Evolutionary conservation across 2,329 filamentous ascomycete genomes (phyloP).

Genomic region (Myriosclerotinia duriaeana): DNA sequence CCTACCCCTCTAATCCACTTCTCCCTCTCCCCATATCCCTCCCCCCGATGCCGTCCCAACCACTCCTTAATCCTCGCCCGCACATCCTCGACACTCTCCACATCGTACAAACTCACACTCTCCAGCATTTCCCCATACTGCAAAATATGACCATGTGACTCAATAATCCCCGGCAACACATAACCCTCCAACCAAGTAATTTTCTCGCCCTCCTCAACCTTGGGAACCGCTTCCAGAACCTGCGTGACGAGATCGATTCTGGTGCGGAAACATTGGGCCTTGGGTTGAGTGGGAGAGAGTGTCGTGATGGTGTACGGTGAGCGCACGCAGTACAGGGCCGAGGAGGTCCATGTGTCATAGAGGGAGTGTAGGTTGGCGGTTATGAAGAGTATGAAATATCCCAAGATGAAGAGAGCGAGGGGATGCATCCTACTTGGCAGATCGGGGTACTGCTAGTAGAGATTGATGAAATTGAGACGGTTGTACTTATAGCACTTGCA

Average conservation of each 20-base stretch:
- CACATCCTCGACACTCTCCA: conserved; percentile 55
- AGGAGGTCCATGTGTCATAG: conserved; percentile 23
- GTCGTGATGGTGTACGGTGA: conserved; percentile 45
- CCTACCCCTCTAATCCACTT: conserved; percentile 67
- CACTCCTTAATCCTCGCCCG: conserved; percentile 53
- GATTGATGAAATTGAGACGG: neutral
- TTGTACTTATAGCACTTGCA: neutral
- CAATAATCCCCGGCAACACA: conserved; percentile 67
- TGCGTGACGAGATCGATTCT: conserved; percentile 51
- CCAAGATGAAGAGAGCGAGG: conserved; percentile 14
- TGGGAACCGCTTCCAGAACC: conserved; percentile 45
- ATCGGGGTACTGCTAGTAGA: neutral
- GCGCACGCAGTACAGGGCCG: conserved; percentile 34
- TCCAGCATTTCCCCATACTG: conserved; percentile 67
- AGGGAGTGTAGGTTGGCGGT: conserved; percentile 14
- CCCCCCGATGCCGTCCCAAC: conserved; percentile 49
- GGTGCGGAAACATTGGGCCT: conserved; percentile 57
- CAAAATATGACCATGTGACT: conserved; percentile 67
- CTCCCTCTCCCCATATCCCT: conserved; percentile 49
- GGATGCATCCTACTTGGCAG: conserved; percentile 17
- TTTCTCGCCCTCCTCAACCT: conserved; percentile 34
- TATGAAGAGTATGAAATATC: conserved; percentile 22
- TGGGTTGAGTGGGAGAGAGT: conserved; percentile 42
- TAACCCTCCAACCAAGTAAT: conserved; percentile 48
- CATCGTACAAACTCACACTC: conserved; percentile 63